Base-by-base conservation (phyloP, 176 grass and related monocot genomes). In the Paspalum notatum region DNA sequence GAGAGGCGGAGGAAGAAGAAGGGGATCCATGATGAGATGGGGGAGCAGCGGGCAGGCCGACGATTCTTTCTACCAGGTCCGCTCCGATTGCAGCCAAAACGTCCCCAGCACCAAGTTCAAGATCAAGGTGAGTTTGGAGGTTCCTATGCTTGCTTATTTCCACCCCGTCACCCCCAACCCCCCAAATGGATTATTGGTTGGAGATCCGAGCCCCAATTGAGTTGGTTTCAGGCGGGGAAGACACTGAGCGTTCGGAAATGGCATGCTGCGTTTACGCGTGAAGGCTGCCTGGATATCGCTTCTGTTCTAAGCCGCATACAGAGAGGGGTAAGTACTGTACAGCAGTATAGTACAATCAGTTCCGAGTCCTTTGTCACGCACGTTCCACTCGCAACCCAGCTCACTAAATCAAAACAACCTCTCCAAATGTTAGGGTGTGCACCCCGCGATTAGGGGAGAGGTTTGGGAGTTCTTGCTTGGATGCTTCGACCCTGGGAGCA, bases 381-480 rank as follows among this genome's bases (percentile, higher is more conserved):
- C 22, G 0, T 9, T 24, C 60, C 61, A 16, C 21, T 9, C 9
- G 32, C 17, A 41, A 13, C 51, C 17, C 16, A 41, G 41, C 21
- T 52, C 26, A 53, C 15, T 12, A 6, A 74, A 51, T 8, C 2
- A 61, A 54, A 69, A 53, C 16, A 6, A 6, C 7, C 6, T 2
- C 6, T 0, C 5, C 14, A 54, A 21, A 18, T 77, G 15, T 74
- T 66, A 98, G 95, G 95, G 95, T 72, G 90, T 98, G 44, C 95
- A 98, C 90, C 95, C 95, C 62, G 80, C 95, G 22, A 89, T 98
- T 58, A 93, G 95, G 75, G 90, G 90, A 60, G 92, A 98, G 71
- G 95, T 98, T 68, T 98, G 95, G 95, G 95, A 94, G 72, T 98
- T 98, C 70, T 84, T 98, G 55, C 88, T 98, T 56, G 95, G 95